These are phyloP conservation scores for Cucurbita argyrosperma DNA, from an alignment of 306 rosid genomes.

Conservation along the genomic window DNA sequence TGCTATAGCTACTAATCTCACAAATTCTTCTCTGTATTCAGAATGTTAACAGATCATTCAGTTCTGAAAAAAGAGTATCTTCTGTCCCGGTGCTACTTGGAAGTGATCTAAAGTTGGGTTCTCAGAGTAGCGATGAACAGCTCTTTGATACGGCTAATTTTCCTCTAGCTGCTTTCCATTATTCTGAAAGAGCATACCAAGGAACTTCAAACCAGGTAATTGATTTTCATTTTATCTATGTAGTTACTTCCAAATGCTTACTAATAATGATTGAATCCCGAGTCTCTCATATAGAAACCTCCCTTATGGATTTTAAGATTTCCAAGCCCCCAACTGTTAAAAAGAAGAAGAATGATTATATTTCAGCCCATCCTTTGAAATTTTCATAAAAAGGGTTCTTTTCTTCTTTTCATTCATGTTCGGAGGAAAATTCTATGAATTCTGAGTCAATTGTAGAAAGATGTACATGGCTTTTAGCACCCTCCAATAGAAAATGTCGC, in stretches of 20 bases:
- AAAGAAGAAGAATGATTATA: too few relatives aligned
- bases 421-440: too few relatives aligned
- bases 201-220: conserved; percentile 46
- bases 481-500: background rate
- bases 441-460: too few relatives aligned
- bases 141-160: conserved; percentile 41
- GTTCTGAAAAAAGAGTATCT: conserved; percentile 31
- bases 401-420: too few relatives aligned
- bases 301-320: too few relatives aligned
- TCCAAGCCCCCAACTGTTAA: too few relatives aligned
- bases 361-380: too few relatives aligned
- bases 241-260: background rate
- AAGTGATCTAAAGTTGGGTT: conserved; percentile 46
- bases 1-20: background rate
- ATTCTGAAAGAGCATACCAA: conserved; percentile 58
- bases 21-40: conserved; percentile 22
- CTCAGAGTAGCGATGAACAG: conserved; percentile 31
- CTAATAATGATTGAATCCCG: background rate
- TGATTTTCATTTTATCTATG: conserved; percentile 1
- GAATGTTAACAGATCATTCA: conserved; percentile 29
- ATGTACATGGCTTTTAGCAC: background rate
- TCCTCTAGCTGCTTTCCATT: conserved; percentile 69
- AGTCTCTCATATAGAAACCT: too few relatives aligned
- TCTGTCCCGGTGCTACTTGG: conserved; percentile 14
- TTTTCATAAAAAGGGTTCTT: too few relatives aligned